Percentiles rank a stretch among this genome's conserved stretches.
phyloP scores from a whole-genome alignment of 129 eudicot species.

The Pulicaria dysenterica region DNA sequence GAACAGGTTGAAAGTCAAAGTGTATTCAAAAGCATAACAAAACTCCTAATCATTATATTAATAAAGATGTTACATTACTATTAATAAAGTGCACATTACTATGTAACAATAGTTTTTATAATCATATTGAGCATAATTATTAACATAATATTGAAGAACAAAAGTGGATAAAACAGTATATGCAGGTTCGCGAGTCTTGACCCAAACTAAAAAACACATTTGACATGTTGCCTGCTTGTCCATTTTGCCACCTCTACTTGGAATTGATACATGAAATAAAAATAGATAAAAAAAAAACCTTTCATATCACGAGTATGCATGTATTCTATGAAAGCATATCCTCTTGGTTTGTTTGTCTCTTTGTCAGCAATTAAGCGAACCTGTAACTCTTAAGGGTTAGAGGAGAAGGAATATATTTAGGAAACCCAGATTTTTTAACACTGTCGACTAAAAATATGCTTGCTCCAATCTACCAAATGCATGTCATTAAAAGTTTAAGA shows the following conservation, averaged over 20 bases:
- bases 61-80: not conserved
- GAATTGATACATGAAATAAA: not conserved
- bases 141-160: not conserved
- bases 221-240: not conserved
- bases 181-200: no score
- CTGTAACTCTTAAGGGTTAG: slow-evolving; percentile 50
- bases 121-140: not conserved
- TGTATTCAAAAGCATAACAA: not conserved
- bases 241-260: not conserved
- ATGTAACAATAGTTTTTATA: not conserved
- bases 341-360: slow-evolving; percentile 81
- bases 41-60: not conserved
- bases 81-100: no score
- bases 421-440: not conserved
- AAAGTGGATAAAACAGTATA: not conserved
- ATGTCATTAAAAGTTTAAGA: slow-evolving; percentile 29
- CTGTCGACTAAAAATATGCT: slow-evolving; percentile 3
- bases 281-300: slow-evolving; percentile 43
- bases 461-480: slow-evolving; percentile 28
- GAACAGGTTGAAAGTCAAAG: not conserved
- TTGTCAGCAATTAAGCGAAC: slow-evolving; percentile 84
- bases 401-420: slow-evolving; percentile 10
- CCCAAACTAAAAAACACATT: not conserved
- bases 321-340: slow-evolving; percentile 92
- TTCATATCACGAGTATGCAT: slow-evolving; percentile 98